Conservation (phyloP, 345 rosid species). For the Euphorbia peplus region DNA sequence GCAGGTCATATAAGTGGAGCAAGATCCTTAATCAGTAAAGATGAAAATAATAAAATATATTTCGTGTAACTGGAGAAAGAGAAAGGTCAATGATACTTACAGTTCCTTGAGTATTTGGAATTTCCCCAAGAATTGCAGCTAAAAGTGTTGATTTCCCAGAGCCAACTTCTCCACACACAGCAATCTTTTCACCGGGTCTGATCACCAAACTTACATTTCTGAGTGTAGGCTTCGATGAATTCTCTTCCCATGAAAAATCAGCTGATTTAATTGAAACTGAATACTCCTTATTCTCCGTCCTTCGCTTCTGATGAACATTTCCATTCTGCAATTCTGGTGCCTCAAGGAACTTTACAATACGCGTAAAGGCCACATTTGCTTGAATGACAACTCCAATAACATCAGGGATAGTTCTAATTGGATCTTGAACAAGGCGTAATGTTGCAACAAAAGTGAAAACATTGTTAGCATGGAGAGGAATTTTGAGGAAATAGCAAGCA, state of each 20-base stretch:
- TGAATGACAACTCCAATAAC: constrained; percentile 82
- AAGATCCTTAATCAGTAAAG: not conserved
- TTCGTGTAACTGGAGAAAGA: not conserved
- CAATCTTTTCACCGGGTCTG: constrained; percentile 65
- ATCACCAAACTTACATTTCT: constrained; percentile 57
- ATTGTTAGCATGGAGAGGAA: constrained; percentile 77
- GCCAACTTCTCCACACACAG: constrained; percentile 96
- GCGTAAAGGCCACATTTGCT: constrained; percentile 82
- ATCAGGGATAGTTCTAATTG: constrained; percentile 74
- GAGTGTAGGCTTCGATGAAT: constrained; percentile 49
- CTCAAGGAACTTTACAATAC: constrained; percentile 73
- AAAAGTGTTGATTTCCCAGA: constrained; percentile 93
- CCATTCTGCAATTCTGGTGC: constrained; percentile 78
- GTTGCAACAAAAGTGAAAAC: constrained; percentile 96
- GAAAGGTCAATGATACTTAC: constrained; percentile 37
- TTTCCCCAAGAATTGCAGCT: constrained; percentile 91
- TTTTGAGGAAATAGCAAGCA: constrained; percentile 69
- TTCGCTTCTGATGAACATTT: constrained; percentile 37
- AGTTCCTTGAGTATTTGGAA: constrained; percentile 57
- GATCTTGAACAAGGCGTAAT: constrained; percentile 85
- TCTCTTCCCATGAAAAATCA: constrained; percentile 78
- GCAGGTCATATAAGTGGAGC: constrained; percentile 16
- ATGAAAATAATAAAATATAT: not conserved
- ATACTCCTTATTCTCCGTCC: constrained; percentile 20
- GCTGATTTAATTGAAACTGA: constrained; percentile 56